A percentile compares a stretch with the other conserved stretches of the same genome.
phyloP scores from a whole-genome alignment of 1,139 yeast genomes.

The Meyerozyma athensensis region DNA sequence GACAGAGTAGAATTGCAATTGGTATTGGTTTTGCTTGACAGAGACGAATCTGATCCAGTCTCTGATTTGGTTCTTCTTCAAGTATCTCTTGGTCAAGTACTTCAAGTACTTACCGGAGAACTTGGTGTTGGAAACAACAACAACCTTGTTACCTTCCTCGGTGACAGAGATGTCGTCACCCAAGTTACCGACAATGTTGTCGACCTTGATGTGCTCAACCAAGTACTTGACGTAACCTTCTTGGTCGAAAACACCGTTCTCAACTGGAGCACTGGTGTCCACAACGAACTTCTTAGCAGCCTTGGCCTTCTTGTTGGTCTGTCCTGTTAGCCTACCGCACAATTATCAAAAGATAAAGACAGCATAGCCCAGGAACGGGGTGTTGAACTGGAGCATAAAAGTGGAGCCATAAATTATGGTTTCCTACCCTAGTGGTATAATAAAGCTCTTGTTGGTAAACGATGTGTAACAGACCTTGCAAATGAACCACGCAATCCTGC shows the following conservation, averaged over 20 bases:
- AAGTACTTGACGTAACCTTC: conserved; percentile 97
- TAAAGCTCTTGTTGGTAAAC: conserved; percentile 1
- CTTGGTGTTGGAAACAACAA: conserved; percentile 86
- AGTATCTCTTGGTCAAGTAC: conserved; percentile 99
- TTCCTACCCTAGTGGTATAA: background rate
- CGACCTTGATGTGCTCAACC: conserved; percentile 99
- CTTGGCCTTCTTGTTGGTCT: conserved; percentile 78
- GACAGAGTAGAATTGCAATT: conserved; percentile 99
- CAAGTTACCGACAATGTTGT: conserved; percentile 92
- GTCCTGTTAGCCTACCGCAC: conserved; percentile 60
- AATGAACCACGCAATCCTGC: too few relatives aligned
- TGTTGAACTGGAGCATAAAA: conserved; percentile 3
- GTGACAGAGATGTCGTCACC: conserved; percentile 91
- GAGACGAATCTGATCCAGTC: conserved; percentile 99
- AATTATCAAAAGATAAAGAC: conserved; percentile 44
- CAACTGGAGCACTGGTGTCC: conserved; percentile 97
- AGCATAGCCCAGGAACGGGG: conserved; percentile 53
- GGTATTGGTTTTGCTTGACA: conserved; percentile 92
- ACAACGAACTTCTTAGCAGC: conserved; percentile 89
- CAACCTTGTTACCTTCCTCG: conserved; percentile 79
- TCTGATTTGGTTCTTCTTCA: conserved; percentile 99
- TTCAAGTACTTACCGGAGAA: conserved; percentile 99
- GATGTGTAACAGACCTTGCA: too few relatives aligned
- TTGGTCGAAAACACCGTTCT: conserved; percentile 96
- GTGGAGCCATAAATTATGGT: background rate